Percentiles rank a stretch among this genome's conserved stretches.
Conservation (phyloP, 106 monocot species). For the Acanthochlamys bracteata region DNA sequence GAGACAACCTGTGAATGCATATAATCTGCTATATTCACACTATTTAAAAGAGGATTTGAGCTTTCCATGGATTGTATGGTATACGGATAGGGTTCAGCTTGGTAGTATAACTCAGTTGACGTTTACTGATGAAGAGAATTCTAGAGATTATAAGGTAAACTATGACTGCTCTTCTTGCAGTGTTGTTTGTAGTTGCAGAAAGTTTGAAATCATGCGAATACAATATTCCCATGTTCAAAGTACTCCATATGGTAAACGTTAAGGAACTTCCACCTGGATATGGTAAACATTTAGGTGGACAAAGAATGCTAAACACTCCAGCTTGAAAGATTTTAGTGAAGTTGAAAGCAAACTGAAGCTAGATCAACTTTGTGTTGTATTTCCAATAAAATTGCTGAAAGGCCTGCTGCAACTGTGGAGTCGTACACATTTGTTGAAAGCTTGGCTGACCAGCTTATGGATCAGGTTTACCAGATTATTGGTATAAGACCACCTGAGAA, state of each 20-base stretch:
- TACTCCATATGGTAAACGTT: conserved; percentile 23
- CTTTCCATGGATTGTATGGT: conserved; percentile 20
- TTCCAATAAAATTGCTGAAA: conserved; percentile 26
- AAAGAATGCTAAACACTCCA: conserved; percentile 17
- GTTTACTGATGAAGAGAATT: conserved; percentile 14
- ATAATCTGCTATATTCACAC: conserved; percentile 22
- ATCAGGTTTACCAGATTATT: conserved; percentile 27
- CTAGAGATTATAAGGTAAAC: conserved; percentile 17
- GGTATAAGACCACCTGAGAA: conserved; percentile 13
- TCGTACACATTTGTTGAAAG: conserved; percentile 22
- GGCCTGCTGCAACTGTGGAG: conserved; percentile 32
- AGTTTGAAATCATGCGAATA: conserved; percentile 25
- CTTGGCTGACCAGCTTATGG: conserved; percentile 32
- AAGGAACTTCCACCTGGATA: conserved; percentile 25
- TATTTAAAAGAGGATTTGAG: conserved; percentile 26
- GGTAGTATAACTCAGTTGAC: conserved; percentile 11
- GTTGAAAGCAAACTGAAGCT: no score
- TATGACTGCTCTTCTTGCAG: conserved; percentile 14
- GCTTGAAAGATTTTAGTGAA: neutral
- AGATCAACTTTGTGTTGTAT: conserved; percentile 19
- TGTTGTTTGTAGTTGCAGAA: conserved; percentile 24
- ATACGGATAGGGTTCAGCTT: conserved; percentile 13
- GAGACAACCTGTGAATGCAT: conserved; percentile 20
- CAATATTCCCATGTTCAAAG: conserved; percentile 34
- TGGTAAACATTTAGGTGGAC: conserved; percentile 25